Evolutionary conservation across 441 rosid genomes (phyloP).

Genomic region (Eutrema salsugineum): DNA sequence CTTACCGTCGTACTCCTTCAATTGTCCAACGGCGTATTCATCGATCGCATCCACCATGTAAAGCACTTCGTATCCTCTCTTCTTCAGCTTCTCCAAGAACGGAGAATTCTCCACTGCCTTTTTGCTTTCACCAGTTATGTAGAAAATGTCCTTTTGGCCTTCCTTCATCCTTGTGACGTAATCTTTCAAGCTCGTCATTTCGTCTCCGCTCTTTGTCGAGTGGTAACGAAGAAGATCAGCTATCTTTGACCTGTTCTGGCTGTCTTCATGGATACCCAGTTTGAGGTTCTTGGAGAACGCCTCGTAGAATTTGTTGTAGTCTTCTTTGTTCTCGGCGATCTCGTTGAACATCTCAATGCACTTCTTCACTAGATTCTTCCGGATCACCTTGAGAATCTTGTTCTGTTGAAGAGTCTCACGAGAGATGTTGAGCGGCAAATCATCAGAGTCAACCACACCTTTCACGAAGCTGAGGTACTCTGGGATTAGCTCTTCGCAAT

Average conservation of each 20-base stretch:
- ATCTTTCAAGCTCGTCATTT: conserved; percentile 58
- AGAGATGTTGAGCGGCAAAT: conserved; percentile 56
- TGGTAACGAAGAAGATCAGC: conserved; percentile 52
- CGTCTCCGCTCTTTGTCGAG: conserved; percentile 56
- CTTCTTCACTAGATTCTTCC: conserved; percentile 60
- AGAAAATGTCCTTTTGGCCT: conserved; percentile 52
- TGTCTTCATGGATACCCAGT: conserved; percentile 52
- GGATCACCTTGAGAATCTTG: conserved; percentile 61
- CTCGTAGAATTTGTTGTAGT: conserved; percentile 52
- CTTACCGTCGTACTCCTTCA: conserved; percentile 52
- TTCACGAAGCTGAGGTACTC: conserved; percentile 55
- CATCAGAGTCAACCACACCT: conserved; percentile 62
- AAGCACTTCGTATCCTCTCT: conserved; percentile 55
- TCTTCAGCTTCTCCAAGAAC: conserved; percentile 53
- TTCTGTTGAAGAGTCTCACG: conserved; percentile 55
- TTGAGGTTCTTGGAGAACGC: conserved; percentile 52
- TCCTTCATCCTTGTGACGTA: conserved; percentile 65
- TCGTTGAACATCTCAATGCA: conserved; percentile 55
- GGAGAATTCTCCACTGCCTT: conserved; percentile 62
- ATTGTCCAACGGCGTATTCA: conserved; percentile 47
- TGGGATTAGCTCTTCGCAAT: conserved; percentile 55
- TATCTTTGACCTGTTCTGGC: conserved; percentile 46
- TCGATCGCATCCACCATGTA: conserved; percentile 64
- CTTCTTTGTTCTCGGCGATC: conserved; percentile 59
- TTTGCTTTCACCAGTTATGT: conserved; percentile 56